Conservation (phyloP, 2,329 filamentous ascomycete genomes). For the Aspergillus terreus region DNA sequence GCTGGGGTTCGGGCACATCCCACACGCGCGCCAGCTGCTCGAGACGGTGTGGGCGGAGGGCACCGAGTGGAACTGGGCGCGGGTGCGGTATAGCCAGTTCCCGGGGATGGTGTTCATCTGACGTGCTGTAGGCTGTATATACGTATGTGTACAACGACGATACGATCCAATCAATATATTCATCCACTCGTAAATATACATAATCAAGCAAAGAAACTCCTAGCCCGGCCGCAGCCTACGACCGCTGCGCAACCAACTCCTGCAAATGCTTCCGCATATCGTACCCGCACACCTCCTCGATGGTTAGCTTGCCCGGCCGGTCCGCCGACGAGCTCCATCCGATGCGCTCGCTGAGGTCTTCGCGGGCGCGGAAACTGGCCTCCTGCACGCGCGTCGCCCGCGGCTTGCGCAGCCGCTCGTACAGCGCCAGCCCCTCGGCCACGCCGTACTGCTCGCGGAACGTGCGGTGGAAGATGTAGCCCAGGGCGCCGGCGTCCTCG, state of each 20-base stretch:
- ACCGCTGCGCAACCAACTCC: background rate
- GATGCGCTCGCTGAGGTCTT: constrained; percentile 27
- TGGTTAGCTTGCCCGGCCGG: constrained; percentile 27
- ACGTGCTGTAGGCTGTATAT: background rate
- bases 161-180: background rate
- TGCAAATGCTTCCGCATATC: constrained; percentile 8
- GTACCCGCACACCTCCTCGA: constrained; percentile 33
- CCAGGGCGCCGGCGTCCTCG: constrained; percentile 40
- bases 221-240: too few species aligned
- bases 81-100: constrained; percentile 24
- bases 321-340: constrained; percentile 25
- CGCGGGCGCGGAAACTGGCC: constrained; percentile 24
- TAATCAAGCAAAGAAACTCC: background rate
- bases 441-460: constrained; percentile 19
- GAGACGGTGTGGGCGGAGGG: constrained; percentile 38
- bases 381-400: constrained; percentile 29
- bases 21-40: constrained; percentile 38
- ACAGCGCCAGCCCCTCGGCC: constrained; percentile 20
- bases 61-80: constrained; percentile 26
- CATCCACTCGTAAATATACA: background rate
- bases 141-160: background rate
- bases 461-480: constrained; percentile 30
- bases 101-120: constrained; percentile 26
- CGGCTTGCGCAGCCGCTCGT: constrained; percentile 26
- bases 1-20: constrained; percentile 43